Conservation (phyloP, 2,329 filamentous ascomycete genomes). For the Harringtonia lauricola region DNA sequence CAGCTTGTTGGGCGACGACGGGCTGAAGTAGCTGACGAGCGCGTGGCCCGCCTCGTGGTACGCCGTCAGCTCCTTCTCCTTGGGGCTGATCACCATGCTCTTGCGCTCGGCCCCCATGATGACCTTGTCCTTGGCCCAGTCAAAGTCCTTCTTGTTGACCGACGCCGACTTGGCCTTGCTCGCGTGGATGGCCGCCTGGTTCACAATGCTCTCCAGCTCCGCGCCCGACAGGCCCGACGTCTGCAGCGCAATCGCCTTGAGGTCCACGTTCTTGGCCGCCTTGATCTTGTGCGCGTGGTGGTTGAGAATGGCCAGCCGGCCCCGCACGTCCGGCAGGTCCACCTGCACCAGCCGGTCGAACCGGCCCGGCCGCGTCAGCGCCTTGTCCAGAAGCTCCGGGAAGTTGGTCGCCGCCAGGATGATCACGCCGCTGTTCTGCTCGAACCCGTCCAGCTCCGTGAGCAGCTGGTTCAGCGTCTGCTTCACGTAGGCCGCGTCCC, state of each 20-base stretch:
- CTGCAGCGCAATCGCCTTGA: conserved; percentile 72
- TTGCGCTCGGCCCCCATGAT: conserved; percentile 92
- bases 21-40: conserved; percentile 73
- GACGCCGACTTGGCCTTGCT: conserved; percentile 70
- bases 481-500: conserved; percentile 90
- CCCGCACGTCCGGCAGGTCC: conserved; percentile 81
- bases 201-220: conserved; percentile 92
- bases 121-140: conserved; percentile 97
- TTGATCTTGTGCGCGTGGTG: conserved; percentile 92
- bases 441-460: conserved; percentile 94
- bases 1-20: conserved; percentile 60
- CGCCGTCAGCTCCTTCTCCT: conserved; percentile 92
- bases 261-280: conserved; percentile 66
- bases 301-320: conserved; percentile 83
- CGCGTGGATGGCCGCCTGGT: conserved; percentile 91
- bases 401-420: conserved; percentile 96
- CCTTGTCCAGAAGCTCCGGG: conserved; percentile 87
- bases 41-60: conserved; percentile 98
- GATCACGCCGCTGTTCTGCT: conserved; percentile 87
- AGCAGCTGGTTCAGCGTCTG: conserved; percentile 96
- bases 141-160: conserved; percentile 71
- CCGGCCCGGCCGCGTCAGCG: conserved; percentile 82
- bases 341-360: conserved; percentile 92
- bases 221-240: conserved; percentile 91
- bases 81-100: conserved; percentile 79